Conservation (phyloP, 2,329 filamentous ascomycete genomes). For the Simplicillium sp. region DNA sequence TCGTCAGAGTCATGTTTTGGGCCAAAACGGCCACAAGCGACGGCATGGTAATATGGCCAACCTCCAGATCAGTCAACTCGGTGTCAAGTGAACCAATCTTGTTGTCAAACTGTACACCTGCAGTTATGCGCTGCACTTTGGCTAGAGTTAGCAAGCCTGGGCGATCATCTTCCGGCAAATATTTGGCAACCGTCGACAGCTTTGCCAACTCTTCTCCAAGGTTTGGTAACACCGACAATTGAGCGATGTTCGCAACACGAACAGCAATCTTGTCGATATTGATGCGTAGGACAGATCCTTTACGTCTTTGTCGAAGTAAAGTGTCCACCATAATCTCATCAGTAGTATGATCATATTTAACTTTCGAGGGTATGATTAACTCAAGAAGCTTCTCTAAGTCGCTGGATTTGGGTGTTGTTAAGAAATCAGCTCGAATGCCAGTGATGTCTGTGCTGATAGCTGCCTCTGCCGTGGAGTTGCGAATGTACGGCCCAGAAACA, state of each 20-base stretch:
- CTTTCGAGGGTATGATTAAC: constrained; percentile 82
- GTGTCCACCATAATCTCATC: constrained; percentile 95
- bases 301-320: constrained; percentile 72
- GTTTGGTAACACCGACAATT: constrained; percentile 57
- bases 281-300: constrained; percentile 72
- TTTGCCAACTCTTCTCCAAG: constrained; percentile 73
- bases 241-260: constrained; percentile 51
- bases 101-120: constrained; percentile 54
- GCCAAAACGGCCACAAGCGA: constrained; percentile 73
- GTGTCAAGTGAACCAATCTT: constrained; percentile 57
- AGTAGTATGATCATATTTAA: constrained; percentile 75
- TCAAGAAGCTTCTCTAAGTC: constrained; percentile 78
- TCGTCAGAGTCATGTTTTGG: constrained; percentile 47
- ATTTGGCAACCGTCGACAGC: constrained; percentile 82
- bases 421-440: constrained; percentile 63
- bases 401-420: constrained; percentile 61
- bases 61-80: constrained; percentile 53
- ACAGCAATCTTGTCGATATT: constrained; percentile 56
- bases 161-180: constrained; percentile 89
- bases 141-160: constrained; percentile 75
- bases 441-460: constrained; percentile 54
- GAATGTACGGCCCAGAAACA: constrained; percentile 59
- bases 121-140: constrained; percentile 53
- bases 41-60: constrained; percentile 77
- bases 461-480: constrained; percentile 41